Percentiles rank a stretch among this genome's conserved stretches.
Evolutionary conservation across 169 alveolate species (phyloP).

Genomic region (Perkinsus marinus): DNA sequence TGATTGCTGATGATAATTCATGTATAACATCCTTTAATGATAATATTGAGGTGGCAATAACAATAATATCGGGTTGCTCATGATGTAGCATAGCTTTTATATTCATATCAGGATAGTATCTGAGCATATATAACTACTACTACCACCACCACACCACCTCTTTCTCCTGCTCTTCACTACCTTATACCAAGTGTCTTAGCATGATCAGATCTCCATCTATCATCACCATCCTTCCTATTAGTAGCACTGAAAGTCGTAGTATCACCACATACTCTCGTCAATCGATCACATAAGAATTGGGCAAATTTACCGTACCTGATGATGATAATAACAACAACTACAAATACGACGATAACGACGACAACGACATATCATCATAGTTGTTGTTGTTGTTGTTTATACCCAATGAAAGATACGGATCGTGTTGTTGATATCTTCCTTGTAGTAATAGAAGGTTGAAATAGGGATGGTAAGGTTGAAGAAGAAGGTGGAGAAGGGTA

Average conservation of each 20-base stretch:
- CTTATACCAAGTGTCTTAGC: background rate
- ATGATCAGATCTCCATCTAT: background rate
- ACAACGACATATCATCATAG: too few relatives aligned
- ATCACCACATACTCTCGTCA: background rate
- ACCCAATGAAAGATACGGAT: background rate
- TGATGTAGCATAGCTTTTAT: background rate
- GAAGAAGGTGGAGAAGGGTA: background rate
- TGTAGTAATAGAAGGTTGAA: background rate
- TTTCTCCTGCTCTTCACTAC: background rate
- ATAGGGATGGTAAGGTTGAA: background rate
- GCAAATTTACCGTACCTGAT: background rate
- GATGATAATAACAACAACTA: background rate
- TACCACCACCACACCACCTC: too few relatives aligned
- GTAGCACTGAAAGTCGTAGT: background rate
- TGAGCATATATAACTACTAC: background rate
- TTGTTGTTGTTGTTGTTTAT: too few relatives aligned
- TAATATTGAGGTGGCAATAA: background rate
- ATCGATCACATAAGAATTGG: background rate
- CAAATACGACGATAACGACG: background rate
- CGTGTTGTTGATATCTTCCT: background rate
- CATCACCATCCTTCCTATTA: background rate
- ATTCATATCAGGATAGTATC: background rate
- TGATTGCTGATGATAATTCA: background rate
- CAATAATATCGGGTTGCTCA: background rate
- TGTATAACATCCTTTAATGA: background rate